Conservation (phyloP, 2,329 filamentous ascomycete species). For the Aspergillus melleus region DNA sequence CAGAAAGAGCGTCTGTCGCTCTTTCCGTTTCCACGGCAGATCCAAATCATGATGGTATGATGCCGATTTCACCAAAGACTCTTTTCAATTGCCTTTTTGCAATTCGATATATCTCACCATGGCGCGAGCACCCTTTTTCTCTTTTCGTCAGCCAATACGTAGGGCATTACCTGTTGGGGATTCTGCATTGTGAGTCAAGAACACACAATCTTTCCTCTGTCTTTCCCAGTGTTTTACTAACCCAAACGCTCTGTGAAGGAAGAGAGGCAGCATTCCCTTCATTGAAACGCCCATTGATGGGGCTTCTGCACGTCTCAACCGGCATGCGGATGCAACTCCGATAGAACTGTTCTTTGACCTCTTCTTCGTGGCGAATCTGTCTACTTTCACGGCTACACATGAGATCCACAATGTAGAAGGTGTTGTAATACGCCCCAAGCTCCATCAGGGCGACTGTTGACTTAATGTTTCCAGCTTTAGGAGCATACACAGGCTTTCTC, state of each 20-base stretch:
- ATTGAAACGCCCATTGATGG: conserved; percentile 38
- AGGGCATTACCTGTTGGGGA: conserved; percentile 14
- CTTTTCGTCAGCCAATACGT: conserved; percentile 28
- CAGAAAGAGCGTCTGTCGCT: conserved; percentile 1
- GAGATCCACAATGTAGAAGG: conserved; percentile 53
- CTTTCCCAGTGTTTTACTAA: neutral
- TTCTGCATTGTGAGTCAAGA: conserved; percentile 24
- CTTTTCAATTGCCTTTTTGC: conserved; percentile 9
- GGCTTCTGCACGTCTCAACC: conserved; percentile 36
- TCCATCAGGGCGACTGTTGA: conserved; percentile 12
- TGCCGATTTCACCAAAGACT: conserved; percentile 13
- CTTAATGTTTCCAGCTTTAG: conserved; percentile 31
- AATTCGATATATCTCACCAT: conserved; percentile 20
- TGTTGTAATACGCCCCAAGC: conserved; percentile 18
- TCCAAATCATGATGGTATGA: neutral
- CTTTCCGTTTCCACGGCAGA: conserved; percentile 7
- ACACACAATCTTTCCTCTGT: neutral
- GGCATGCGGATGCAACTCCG: conserved; percentile 53
- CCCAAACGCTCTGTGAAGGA: conserved; percentile 6
- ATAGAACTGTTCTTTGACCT: conserved; percentile 61
- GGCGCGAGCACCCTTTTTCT: conserved; percentile 30
- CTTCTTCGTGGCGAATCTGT: conserved; percentile 65
- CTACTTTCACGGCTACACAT: conserved; percentile 59
- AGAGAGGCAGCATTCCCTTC: conserved; percentile 28
- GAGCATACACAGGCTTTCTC: conserved; percentile 55